Base-by-base conservation (phyloP, 129 eudicot species). In the Arctium lappa region DNA sequence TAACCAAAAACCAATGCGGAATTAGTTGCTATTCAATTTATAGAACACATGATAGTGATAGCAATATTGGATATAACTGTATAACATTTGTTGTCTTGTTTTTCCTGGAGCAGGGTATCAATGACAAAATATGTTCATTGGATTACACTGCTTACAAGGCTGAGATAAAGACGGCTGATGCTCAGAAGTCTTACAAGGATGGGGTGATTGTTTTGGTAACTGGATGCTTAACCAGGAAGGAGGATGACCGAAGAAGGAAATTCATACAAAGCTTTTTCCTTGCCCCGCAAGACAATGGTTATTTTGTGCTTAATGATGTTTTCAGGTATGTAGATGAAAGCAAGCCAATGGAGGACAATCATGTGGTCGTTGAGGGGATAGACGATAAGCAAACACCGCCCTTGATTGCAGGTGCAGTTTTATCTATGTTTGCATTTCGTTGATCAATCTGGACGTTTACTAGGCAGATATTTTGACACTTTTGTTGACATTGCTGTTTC, bases 281-380 rank as follows among this genome's bases (percentile, higher is more conserved):
- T 77, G 98, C 98, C 6, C 93, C 90, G 10, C 98, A 93, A 83
- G 88, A 90, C 70, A 86, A 81, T 65, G 97, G 97, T 31, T 93
- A 75, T 85, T 93, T 85, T 80, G 97, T 93, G 50, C 78, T 88
- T 85, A 93, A 93, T 84, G 98, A 93, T 70, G 91, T 89, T 73
- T 88, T 93, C 74, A 88, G 92, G 66, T 79, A 89, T 46, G 75
- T 87, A 5, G 94, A 90, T 46, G 90, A 84, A 78, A 76, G 72
- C 38, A 89, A 84, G 53, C 74, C 86, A 40, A 2, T 79, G 60
- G 89, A 81, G 50, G 82, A 85, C 48, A 85, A 33, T 68, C 42
- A 70, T 37, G 84, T 85, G 66, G 62, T 82, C 3, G 83, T 76
- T 72, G 84, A 79, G 9, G 89, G 63, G 65, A 80, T 80, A 31